Percentiles rank a stretch among this genome's conserved stretches.
Evolutionary conservation across 2,329 filamentous ascomycete species (phyloP).

Genomic region (Aspergillus terreus): DNA sequence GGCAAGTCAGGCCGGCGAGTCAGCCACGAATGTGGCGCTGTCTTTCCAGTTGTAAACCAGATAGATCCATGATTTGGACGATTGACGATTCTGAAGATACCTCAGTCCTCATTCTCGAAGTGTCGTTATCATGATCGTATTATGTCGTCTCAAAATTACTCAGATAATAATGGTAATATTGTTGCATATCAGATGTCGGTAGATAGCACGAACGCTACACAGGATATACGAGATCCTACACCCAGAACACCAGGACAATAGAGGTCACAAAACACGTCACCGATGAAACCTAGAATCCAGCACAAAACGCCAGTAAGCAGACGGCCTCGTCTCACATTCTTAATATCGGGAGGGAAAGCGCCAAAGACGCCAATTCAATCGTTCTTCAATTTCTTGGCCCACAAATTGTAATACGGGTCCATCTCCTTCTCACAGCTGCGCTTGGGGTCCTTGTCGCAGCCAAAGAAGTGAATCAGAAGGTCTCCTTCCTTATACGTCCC

Average conservation of each 20-base stretch:
- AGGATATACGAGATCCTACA: not conserved
- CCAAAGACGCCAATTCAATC: constrained; percentile 8
- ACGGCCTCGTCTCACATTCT: not conserved
- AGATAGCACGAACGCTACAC: not conserved
- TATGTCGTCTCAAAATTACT: not conserved
- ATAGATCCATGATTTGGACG: too few species aligned
- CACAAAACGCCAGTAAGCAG: not conserved
- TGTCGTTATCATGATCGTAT: constrained; percentile 6
- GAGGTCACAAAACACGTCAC: not conserved
- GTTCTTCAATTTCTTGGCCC: constrained; percentile 33
- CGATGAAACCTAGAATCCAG: not conserved
- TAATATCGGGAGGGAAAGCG: not conserved
- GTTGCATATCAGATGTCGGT: not conserved
- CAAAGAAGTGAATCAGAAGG: constrained; percentile 73
- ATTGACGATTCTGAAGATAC: too few species aligned
- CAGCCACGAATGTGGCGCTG: too few species aligned
- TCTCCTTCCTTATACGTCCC: constrained; percentile 77
- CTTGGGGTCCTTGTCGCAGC: constrained; percentile 58
- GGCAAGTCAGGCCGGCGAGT: too few species aligned
- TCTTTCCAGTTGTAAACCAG: too few species aligned
- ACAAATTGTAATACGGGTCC: constrained; percentile 47
- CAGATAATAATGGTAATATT: not conserved
- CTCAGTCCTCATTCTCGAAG: too few species aligned
- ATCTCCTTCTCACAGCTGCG: constrained; percentile 71
- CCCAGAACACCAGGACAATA: constrained; percentile 6